phyloP scores from a whole-genome alignment of 306 rosid genomes.

The Argentina anserina region DNA sequence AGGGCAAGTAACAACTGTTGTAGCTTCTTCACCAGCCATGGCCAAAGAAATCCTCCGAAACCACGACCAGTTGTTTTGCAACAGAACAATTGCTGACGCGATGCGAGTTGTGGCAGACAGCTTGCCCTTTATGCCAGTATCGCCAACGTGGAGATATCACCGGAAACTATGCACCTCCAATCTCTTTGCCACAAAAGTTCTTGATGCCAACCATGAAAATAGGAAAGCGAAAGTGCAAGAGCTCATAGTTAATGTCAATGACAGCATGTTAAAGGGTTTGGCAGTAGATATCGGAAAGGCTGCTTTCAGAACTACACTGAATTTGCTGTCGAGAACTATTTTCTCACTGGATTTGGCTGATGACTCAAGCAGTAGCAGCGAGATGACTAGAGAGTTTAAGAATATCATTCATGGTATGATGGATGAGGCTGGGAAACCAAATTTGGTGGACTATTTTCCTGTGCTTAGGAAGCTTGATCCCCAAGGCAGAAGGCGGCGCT shows the following conservation, averaged over 20 bases:
- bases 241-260: neutral
- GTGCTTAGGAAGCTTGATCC: slow-evolving; percentile 12
- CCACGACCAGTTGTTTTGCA: slow-evolving; percentile 35
- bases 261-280: neutral
- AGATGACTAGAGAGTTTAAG: slow-evolving; percentile 18
- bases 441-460: slow-evolving; percentile 17
- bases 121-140: slow-evolving; percentile 35
- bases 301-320: slow-evolving; percentile 12
- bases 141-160: slow-evolving; percentile 32
- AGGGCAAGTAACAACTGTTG: slow-evolving; percentile 35
- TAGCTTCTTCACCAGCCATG: slow-evolving; percentile 32
- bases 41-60: slow-evolving; percentile 42
- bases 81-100: slow-evolving; percentile 36
- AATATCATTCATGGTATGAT: neutral
- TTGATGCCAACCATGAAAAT: slow-evolving; percentile 14
- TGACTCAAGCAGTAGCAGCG: neutral
- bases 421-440: slow-evolving; percentile 10
- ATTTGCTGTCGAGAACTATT: slow-evolving; percentile 22
- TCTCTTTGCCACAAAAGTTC: slow-evolving; percentile 16
- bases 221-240: slow-evolving; percentile 24
- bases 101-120: slow-evolving; percentile 1
- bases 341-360: slow-evolving; percentile 25
- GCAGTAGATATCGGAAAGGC: slow-evolving; percentile 20
- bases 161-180: slow-evolving; percentile 13
- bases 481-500: slow-evolving; percentile 5